Base-by-base conservation (phyloP, 371 early-diverging fungal genomes). In the Zychaea mexicana region DNA sequence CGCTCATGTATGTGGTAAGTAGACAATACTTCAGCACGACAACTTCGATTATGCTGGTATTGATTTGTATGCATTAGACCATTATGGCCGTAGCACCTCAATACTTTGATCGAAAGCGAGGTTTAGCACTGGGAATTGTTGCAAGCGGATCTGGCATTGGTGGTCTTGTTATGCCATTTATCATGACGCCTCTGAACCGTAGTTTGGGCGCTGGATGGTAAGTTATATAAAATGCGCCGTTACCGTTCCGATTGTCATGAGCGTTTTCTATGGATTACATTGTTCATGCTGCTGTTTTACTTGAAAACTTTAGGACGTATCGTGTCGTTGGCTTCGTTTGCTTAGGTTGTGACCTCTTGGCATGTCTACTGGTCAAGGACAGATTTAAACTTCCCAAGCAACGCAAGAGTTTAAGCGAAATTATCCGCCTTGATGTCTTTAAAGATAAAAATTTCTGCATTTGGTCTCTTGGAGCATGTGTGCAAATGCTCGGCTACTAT, bases 111-210 rank as follows among this genome's bases (percentile, higher is more conserved):
- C 78, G 79, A 24, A 63, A 73, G 31, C 82, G 92, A 15, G 89
- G 88, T 0, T 61, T 94, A 53, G 93, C 91, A 10, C 80, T 88
- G 9, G 96, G 94, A 12, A 71, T 93, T 2, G 85, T 90, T 28
- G 84, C 88, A 22, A 79, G 90, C 59, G 95, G 95, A 3, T 82
- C 87, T 17, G 93, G 94, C 2, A 67, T 92, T 30, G 94, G 93
- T 26, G 93, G 93, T 0, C 74, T 92, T 2, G 77, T 87, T 27
- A 72, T 92, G 67, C 82, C 89, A 0, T 88, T 90, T 28, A 67
- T 93, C 12, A 79, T 89, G 60, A 84, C 83, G 38, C 53, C 64
- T 22, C 64, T 92, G 12, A 81, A 92, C 53, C 68, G 71, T 27
- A 67, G 61, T 2, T 58, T 88, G 8, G 92, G 90, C 0, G 65